phyloP scores from a whole-genome alignment of 305 asterid genomes.

The Fraxinus platypoda region DNA sequence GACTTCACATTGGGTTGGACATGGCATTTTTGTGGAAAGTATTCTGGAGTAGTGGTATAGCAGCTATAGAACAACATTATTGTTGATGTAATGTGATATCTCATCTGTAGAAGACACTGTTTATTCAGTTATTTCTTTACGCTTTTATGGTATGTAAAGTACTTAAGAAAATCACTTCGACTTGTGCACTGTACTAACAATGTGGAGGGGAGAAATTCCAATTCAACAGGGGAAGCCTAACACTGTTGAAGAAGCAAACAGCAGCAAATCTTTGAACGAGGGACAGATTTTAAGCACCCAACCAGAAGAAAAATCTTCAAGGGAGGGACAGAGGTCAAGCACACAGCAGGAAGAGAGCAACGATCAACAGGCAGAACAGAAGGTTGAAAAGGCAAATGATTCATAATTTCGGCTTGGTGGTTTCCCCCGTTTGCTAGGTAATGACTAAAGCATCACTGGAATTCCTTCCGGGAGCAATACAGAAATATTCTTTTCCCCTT shows the following conservation, averaged over 20 bases:
- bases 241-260: constrained; percentile 44
- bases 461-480: not conserved
- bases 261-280: constrained; percentile 35
- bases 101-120: not conserved
- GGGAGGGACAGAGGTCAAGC: constrained; percentile 25
- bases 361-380: constrained; percentile 44
- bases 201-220: constrained; percentile 1
- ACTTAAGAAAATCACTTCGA: not conserved
- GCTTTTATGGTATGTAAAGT: not conserved
- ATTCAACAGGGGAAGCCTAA: constrained; percentile 49
- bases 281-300: constrained; percentile 34
- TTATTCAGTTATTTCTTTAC: not conserved
- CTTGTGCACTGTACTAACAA: not conserved
- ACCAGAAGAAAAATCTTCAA: constrained; percentile 25
- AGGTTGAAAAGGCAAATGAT: constrained; percentile 11
- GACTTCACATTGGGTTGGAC: not conserved
- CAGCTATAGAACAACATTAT: not conserved
- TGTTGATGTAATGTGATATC: not conserved
- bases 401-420: not conserved
- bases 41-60: not conserved
- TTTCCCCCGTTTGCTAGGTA: not conserved
- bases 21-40: not conserved
- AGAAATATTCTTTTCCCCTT: not conserved
- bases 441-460: not conserved
- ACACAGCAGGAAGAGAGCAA: constrained; percentile 37